Evolutionary conservation across 1,284 basidiomycete genomes (phyloP).

Genomic region (Cryptococcus hybrid): DNA sequence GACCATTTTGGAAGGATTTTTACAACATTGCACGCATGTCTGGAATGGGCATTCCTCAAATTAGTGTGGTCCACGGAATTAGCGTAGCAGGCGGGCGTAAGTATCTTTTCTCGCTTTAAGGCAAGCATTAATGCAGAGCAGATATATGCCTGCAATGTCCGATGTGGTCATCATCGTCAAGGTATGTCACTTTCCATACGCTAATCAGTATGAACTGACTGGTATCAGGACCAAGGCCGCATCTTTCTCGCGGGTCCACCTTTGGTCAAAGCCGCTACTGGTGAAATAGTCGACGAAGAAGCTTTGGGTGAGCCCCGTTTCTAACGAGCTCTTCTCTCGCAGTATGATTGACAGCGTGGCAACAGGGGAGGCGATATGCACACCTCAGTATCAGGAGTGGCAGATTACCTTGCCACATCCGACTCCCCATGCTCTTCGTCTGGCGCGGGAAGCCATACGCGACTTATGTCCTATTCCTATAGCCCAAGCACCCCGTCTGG

Average conservation of each 20-base stretch:
- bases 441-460: conserved; percentile 76
- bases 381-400: conserved; percentile 87
- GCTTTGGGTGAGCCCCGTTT: conserved; percentile 63
- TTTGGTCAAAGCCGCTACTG: conserved; percentile 90
- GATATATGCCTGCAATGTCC: conserved; percentile 92
- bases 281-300: conserved; percentile 90
- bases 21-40: conserved; percentile 92
- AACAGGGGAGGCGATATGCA: conserved; percentile 78
- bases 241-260: conserved; percentile 97
- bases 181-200: conserved; percentile 7
- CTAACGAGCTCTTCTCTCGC: no score
- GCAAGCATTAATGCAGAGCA: conserved; percentile 24
- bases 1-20: conserved; percentile 93
- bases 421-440: conserved; percentile 79
- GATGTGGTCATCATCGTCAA: conserved; percentile 91
- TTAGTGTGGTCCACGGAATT: conserved; percentile 91
- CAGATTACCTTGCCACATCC: conserved; percentile 83
- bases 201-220: background rate
- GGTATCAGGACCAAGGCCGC: conserved; percentile 72
- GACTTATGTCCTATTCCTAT: conserved; percentile 61
- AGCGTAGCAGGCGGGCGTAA: conserved; percentile 66
- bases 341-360: background rate
- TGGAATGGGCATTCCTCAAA: conserved; percentile 83
- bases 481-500: background rate
- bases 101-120: no score